These are phyloP conservation scores for Tricholoma sp. DNA, from an alignment of 768 basidiomycete genomes.

Conservation along the genomic window DNA sequence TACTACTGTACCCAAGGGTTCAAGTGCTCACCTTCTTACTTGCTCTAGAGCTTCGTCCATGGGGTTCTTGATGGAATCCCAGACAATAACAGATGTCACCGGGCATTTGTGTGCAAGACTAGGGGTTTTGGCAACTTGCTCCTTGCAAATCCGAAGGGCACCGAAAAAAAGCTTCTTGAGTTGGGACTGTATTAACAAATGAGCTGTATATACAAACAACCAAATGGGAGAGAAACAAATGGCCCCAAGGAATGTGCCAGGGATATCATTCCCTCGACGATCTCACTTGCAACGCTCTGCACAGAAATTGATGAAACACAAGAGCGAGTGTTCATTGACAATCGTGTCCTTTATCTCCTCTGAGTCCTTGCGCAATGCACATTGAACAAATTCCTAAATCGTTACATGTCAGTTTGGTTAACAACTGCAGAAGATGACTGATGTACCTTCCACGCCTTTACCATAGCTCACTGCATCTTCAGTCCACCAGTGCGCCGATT, in stretches of 20 bases:
- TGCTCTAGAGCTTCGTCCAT: constrained; percentile 22
- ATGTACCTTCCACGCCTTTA: constrained; percentile 17
- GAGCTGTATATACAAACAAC: not conserved
- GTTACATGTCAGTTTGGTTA: not conserved
- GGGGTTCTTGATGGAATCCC: constrained; percentile 19
- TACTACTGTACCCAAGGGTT: not conserved
- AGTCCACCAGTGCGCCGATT: constrained; percentile 19
- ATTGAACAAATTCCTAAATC: too few species aligned
- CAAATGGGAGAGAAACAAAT: constrained; percentile 11
- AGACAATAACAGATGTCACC: constrained; percentile 18
- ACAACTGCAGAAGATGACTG: not conserved
- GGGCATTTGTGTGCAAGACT: constrained; percentile 11
- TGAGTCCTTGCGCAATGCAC: not conserved
- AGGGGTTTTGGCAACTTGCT: constrained; percentile 21
- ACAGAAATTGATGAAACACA: constrained; percentile 19
- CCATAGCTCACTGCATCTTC: constrained; percentile 19
- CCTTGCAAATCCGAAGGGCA: constrained; percentile 24
- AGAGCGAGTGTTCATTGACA: constrained; percentile 24
- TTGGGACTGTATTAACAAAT: constrained; percentile 18
- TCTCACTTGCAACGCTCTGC: constrained; percentile 19
- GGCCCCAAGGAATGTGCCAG: constrained; percentile 24
- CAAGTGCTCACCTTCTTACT: constrained; percentile 10
- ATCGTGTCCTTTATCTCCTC: constrained; percentile 19
- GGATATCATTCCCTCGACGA: constrained; percentile 14
- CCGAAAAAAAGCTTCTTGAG: constrained; percentile 25